Evolutionary conservation across 306 rosid genomes (phyloP).

Genomic region (Citrullus colocynthis): DNA sequence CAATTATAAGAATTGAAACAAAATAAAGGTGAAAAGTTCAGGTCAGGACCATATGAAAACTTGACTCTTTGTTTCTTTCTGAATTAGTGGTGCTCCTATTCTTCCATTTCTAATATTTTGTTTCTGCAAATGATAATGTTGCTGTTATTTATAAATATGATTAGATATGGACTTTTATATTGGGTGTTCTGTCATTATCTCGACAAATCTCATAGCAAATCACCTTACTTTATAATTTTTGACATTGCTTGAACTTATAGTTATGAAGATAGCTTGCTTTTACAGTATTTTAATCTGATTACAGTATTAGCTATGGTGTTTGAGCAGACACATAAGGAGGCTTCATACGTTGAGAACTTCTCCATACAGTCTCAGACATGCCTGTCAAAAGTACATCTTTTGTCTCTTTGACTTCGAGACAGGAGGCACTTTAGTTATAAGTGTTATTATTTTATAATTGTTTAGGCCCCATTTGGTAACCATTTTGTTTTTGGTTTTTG

Average conservation of each 20-base stretch:
- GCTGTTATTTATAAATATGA: not conserved
- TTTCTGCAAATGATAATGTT: not conserved
- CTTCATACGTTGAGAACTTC: not conserved
- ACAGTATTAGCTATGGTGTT: not conserved
- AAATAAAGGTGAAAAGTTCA: not conserved
- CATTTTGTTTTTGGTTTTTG: too few relatives aligned
- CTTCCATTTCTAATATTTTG: not conserved
- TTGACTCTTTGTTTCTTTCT: not conserved
- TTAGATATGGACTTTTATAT: not conserved
- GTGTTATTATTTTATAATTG: too few relatives aligned
- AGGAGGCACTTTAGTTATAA: too few relatives aligned
- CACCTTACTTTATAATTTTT: not conserved
- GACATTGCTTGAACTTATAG: not conserved
- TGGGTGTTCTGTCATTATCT: not conserved
- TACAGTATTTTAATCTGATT: not conserved
- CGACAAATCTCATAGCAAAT: not conserved
- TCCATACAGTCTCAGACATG: not conserved
- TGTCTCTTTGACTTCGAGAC: too few relatives aligned
- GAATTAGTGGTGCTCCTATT: not conserved
- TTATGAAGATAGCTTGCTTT: too few relatives aligned
- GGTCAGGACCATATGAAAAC: not conserved
- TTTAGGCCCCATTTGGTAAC: too few relatives aligned
- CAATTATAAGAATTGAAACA: not conserved
- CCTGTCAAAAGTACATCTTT: too few relatives aligned
- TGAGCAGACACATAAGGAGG: not conserved